phyloP scores from a whole-genome alignment of 306 rosid genomes.

The Rubus idaeus region DNA sequence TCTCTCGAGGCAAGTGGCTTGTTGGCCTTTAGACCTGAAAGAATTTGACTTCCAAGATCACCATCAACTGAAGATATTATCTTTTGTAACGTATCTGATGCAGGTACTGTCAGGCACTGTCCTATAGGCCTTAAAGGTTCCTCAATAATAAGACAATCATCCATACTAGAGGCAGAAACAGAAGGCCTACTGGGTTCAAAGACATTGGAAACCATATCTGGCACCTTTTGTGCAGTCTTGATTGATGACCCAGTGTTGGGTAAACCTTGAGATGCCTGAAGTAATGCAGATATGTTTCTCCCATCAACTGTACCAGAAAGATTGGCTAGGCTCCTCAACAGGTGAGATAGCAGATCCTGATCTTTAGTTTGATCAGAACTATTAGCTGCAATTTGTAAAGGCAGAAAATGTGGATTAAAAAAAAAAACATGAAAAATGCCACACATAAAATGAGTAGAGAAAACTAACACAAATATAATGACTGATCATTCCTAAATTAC shows the following conservation, averaged over 20 bases:
- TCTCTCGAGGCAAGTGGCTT: constrained; percentile 18
- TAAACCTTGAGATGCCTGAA: constrained; percentile 55
- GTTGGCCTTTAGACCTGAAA: not conserved
- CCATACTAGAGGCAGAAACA: constrained; percentile 12
- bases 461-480: not conserved
- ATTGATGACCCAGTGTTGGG: constrained; percentile 49
- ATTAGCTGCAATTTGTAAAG: constrained; percentile 54
- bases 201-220: not conserved
- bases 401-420: constrained; percentile 25
- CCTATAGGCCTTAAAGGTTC: constrained; percentile 48
- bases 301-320: constrained; percentile 52
- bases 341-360: constrained; percentile 74
- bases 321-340: constrained; percentile 62
- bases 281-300: constrained; percentile 48
- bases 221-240: constrained; percentile 4
- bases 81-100: constrained; percentile 39
- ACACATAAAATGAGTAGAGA: constrained; percentile 1
- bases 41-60: constrained; percentile 40
- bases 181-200: constrained; percentile 15
- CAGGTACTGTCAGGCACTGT: constrained; percentile 36
- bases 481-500: no score
- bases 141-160: constrained; percentile 32
- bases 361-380: constrained; percentile 70
- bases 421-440: constrained; percentile 6
- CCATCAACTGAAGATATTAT: constrained; percentile 40